phyloP scores from a whole-genome alignment of 176 grass and related monocot genomes.

The Triticum urartu region DNA sequence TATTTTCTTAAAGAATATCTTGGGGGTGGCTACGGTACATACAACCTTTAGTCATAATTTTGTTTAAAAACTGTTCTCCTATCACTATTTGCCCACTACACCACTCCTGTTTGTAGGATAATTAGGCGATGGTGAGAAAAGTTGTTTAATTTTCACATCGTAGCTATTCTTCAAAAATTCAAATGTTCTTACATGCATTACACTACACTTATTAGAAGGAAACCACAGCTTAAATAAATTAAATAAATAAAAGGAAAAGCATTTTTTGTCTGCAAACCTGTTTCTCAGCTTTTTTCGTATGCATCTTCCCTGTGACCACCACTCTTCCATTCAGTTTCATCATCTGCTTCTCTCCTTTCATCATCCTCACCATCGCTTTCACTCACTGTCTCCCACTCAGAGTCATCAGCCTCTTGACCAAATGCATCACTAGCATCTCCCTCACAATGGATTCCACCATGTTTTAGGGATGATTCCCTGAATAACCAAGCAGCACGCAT shows the following conservation, averaged over 20 bases:
- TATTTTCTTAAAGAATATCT: neutral
- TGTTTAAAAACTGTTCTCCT: neutral
- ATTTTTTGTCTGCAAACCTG: conserved; percentile 19
- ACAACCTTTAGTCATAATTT: neutral
- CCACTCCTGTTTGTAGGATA: neutral
- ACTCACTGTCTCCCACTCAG: conserved; percentile 92
- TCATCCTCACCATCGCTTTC: conserved; percentile 79
- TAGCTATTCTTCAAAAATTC: neutral
- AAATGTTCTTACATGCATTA: neutral
- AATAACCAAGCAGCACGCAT: conserved; percentile 97
- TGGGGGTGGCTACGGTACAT: neutral
- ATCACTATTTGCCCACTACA: neutral
- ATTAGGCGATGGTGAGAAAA: neutral
- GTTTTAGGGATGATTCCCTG: conserved; percentile 88
- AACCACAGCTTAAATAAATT: conserved; percentile 1
- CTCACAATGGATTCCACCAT: conserved; percentile 72
- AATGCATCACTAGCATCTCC: conserved; percentile 74
- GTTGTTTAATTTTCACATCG: neutral
- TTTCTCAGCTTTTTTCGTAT: conserved; percentile 62
- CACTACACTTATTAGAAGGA: neutral
- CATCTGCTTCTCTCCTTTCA: conserved; percentile 51
- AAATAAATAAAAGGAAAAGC: neutral
- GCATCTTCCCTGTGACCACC: conserved; percentile 51
- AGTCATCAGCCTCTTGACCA: conserved; percentile 83
- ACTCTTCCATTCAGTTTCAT: conserved; percentile 71